Percentiles rank a stretch among this genome's conserved stretches.
phyloP scores from a whole-genome alignment of 306 rosid species.

The Cicer chorassanicum region DNA sequence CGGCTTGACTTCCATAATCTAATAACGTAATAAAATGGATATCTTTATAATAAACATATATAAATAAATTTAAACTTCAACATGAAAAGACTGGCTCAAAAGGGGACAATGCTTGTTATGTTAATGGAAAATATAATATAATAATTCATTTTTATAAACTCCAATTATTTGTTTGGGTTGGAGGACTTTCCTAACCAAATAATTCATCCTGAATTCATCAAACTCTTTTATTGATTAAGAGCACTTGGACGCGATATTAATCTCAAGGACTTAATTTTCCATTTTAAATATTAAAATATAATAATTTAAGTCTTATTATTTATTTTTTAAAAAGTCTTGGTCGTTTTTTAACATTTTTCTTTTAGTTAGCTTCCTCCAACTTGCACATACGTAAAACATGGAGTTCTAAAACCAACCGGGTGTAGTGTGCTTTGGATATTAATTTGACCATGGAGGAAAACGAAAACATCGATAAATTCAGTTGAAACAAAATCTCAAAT shows the following conservation, averaged over 20 bases:
- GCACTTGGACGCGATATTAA: not conserved
- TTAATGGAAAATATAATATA: conserved; percentile 16
- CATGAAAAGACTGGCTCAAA: not conserved
- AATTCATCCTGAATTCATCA: not conserved
- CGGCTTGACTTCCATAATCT: conserved; percentile 32
- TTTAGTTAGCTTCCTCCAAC: not conserved
- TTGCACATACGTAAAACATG: not conserved
- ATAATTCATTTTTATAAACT: not conserved
- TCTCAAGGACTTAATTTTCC: not conserved
- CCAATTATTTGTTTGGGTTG: not conserved
- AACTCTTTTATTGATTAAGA: not conserved
- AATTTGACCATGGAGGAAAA: not conserved
- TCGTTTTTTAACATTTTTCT: conserved; percentile 7
- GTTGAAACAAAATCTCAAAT: too few relatives aligned
- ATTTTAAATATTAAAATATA: not conserved
- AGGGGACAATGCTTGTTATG: not conserved
- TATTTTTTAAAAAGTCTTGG: not conserved
- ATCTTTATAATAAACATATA: not conserved
- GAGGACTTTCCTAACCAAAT: not conserved
- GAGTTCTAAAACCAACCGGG: not conserved
- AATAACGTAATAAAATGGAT: not conserved
- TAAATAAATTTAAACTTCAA: not conserved
- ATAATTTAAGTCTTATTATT: not conserved
- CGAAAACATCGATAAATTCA: not conserved
- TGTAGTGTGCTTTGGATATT: not conserved